These are phyloP conservation scores for Skeletonema grethae DNA, from an alignment of 108 stramenopile genomes.

Conservation along the genomic window DNA sequence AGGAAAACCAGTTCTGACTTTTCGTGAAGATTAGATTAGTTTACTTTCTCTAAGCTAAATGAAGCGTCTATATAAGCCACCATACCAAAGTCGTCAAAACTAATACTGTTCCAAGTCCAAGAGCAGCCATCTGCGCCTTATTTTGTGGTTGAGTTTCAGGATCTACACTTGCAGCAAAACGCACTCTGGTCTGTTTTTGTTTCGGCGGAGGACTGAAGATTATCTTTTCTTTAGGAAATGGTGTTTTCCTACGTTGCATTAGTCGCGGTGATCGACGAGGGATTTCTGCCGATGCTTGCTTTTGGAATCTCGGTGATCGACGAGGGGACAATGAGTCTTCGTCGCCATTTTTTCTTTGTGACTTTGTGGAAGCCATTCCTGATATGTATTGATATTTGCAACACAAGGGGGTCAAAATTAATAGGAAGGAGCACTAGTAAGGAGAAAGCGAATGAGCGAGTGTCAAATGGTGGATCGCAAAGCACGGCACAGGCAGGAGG, in stretches of 20 bases:
- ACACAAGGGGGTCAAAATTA: no score
- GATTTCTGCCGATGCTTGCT: not conserved
- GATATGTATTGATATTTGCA: no score
- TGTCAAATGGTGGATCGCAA: no score
- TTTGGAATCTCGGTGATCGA: not conserved
- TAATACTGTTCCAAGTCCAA: not conserved
- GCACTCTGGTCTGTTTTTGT: not conserved
- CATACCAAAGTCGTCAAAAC: not conserved
- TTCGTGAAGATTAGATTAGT: not conserved
- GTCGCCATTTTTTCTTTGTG: not conserved
- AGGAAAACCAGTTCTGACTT: conserved; percentile 16
- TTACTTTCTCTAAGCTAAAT: not conserved
- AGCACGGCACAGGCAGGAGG: no score
- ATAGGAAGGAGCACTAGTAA: no score
- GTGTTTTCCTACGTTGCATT: no score
- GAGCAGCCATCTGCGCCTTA: not conserved
- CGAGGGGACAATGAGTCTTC: not conserved
- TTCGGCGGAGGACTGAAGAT: not conserved
- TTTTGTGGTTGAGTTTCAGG: not conserved
- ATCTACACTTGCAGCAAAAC: not conserved
- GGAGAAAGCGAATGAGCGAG: no score
- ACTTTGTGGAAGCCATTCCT: not conserved
- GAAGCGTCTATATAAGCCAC: not conserved
- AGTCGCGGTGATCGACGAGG: not conserved
- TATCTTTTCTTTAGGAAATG: not conserved